Percentiles rank a stretch among this genome's conserved stretches.
phyloP scores from a whole-genome alignment of 1,284 basidiomycete genomes.

The Hypsizygus ulmarius region DNA sequence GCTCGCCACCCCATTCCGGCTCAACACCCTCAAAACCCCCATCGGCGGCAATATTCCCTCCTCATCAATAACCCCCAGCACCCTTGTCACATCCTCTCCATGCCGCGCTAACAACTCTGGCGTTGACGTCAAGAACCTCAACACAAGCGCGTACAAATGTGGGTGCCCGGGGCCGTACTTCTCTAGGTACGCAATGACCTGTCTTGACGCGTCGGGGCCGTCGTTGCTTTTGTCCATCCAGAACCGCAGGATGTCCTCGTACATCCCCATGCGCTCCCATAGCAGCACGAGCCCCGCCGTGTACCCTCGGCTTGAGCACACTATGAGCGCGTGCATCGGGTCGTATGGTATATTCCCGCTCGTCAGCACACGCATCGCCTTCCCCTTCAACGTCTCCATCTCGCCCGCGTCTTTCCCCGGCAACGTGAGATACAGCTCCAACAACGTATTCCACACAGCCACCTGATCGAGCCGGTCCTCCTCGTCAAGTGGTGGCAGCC shows the following conservation, averaged over 20 bases:
- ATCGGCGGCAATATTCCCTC: constrained; percentile 84
- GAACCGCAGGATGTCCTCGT: constrained; percentile 91
- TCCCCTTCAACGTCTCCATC: constrained; percentile 42
- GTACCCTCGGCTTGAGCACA: constrained; percentile 84
- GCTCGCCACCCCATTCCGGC: constrained; percentile 82
- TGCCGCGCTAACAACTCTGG: constrained; percentile 70
- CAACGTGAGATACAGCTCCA: constrained; percentile 87
- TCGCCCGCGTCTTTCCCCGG: constrained; percentile 23
- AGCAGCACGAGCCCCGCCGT: constrained; percentile 84
- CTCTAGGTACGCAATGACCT: constrained; percentile 73
- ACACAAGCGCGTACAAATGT: constrained; percentile 84
- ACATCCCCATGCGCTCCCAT: constrained; percentile 95
- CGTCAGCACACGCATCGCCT: constrained; percentile 69
- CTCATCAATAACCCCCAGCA: constrained; percentile 78
- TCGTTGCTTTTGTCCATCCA: constrained; percentile 74
- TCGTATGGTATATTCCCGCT: constrained; percentile 79
- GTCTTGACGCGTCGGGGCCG: constrained; percentile 47
- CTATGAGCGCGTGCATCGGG: constrained; percentile 85
- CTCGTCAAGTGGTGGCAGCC: constrained; percentile 37
- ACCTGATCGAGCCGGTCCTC: constrained; percentile 17
- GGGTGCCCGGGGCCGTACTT: constrained; percentile 73
- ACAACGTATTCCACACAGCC: constrained; percentile 92
- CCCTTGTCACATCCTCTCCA: constrained; percentile 62
- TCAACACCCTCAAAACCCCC: constrained; percentile 85
- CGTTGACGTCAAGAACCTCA: constrained; percentile 86